These are phyloP conservation scores for Neopestalotiopsis rosae DNA, from an alignment of 2,329 filamentous ascomycete genomes.

Conservation along the genomic window DNA sequence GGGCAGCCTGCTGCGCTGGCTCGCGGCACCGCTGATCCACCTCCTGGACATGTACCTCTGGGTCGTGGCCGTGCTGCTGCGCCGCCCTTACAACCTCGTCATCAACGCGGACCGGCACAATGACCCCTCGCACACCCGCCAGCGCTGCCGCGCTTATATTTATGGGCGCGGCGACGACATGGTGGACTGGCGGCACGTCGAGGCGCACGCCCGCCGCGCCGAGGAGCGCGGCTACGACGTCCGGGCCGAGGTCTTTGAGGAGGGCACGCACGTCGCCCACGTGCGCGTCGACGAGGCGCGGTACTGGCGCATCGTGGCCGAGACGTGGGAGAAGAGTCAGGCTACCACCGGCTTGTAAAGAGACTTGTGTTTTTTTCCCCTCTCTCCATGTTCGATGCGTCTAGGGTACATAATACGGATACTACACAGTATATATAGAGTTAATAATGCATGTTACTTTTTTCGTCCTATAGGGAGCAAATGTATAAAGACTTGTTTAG, in stretches of 20 bases:
- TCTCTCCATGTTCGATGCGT: background rate
- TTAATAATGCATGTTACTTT: background rate
- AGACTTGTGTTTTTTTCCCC: too few relatives aligned
- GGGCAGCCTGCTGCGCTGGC: slow-evolving; percentile 31
- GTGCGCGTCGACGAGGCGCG: slow-evolving; percentile 48
- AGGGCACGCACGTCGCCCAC: slow-evolving; percentile 57
- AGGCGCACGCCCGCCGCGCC: slow-evolving; percentile 52
- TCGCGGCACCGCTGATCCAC: slow-evolving; percentile 40
- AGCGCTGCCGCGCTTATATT: slow-evolving; percentile 55
- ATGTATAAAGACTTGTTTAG: too few relatives aligned
- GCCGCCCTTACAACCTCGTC: slow-evolving; percentile 36
- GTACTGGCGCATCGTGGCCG: slow-evolving; percentile 56
- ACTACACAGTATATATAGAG: background rate
- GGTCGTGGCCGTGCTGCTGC: slow-evolving; percentile 35
- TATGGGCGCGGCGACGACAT: slow-evolving; percentile 55
- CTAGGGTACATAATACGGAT: background rate
- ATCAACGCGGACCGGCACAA: slow-evolving; percentile 45
- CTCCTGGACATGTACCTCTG: slow-evolving; percentile 37
- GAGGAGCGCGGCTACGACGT: slow-evolving; percentile 44
- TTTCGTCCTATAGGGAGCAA: too few relatives aligned
- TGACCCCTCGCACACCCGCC: slow-evolving; percentile 37
- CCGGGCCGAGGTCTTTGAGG: slow-evolving; percentile 50
- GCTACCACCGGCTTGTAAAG: background rate
- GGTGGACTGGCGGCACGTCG: slow-evolving; percentile 52
- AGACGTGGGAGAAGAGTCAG: slow-evolving; percentile 48